Percentiles rank a stretch among this genome's conserved stretches.
These are phyloP conservation scores for Fragilariopsis cylindrus DNA, from an alignment of 108 stramenopile genomes.

Conservation along the genomic window DNA sequence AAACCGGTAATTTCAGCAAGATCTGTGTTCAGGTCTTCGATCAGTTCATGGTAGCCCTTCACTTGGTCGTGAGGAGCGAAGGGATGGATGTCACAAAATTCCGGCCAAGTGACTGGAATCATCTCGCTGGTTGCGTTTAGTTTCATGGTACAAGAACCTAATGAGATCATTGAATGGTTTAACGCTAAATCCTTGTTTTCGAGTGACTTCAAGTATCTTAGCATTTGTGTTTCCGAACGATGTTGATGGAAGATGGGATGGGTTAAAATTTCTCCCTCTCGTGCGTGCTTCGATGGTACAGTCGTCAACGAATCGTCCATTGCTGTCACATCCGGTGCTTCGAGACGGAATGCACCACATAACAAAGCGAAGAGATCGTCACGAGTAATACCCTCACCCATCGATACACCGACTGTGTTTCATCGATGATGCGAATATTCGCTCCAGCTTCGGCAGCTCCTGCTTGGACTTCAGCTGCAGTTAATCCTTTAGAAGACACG, in stretches of 20 bases:
- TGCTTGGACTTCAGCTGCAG: slow-evolving; percentile 64
- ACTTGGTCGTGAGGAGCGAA: slow-evolving; percentile 97
- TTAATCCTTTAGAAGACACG: slow-evolving; percentile 75
- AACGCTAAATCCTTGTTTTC: slow-evolving; percentile 97
- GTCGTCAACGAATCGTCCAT: slow-evolving; percentile 65
- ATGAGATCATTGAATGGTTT: slow-evolving; percentile 98
- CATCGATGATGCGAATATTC: slow-evolving; percentile 93
- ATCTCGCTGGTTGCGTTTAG: slow-evolving; percentile 98
- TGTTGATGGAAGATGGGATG: slow-evolving; percentile 97
- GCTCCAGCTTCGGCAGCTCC: slow-evolving; percentile 82
- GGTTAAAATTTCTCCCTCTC: slow-evolving; percentile 81
- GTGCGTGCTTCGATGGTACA: slow-evolving; percentile 58
- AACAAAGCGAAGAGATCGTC: slow-evolving; percentile 78
- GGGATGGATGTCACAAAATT: slow-evolving; percentile 95
- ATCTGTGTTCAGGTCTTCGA: slow-evolving; percentile 91
- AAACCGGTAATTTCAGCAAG: slow-evolving; percentile 98
- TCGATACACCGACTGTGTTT: slow-evolving; percentile 86
- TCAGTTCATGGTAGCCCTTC: slow-evolving; percentile 92
- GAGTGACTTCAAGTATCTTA: slow-evolving; percentile 95
- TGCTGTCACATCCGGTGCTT: slow-evolving; percentile 64
- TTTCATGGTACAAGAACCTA: slow-evolving; percentile 99
- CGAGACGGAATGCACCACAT: slow-evolving; percentile 70
- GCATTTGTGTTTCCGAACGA: slow-evolving; percentile 97
- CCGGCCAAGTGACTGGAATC: slow-evolving; percentile 99
- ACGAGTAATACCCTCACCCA: slow-evolving; percentile 94